Conservation (phyloP, 345 rosid genomes). For the Psidium guajava region DNA sequence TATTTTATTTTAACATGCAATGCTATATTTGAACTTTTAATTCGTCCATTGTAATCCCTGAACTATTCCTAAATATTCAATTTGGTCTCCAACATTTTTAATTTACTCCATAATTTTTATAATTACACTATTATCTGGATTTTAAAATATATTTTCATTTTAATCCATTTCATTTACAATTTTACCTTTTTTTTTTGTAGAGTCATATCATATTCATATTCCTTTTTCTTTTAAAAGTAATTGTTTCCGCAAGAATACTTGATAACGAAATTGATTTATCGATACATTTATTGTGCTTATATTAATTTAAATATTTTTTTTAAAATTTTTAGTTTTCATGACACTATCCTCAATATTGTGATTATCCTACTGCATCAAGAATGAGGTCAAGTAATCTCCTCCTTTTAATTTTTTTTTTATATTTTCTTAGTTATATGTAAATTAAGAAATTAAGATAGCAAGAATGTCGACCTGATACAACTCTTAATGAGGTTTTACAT, state of each 20-base stretch:
- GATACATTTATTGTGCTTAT: background rate
- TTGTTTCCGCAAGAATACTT: background rate
- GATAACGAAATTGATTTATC: background rate
- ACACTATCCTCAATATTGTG: background rate
- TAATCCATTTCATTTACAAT: background rate
- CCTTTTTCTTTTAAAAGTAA: background rate
- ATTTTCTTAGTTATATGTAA: background rate
- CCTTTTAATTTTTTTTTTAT: background rate
- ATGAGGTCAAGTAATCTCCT: background rate
- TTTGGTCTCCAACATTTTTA: background rate
- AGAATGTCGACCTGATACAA: background rate
- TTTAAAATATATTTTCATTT: background rate
- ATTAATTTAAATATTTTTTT: background rate
- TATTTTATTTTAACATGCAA: background rate
- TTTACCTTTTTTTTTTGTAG: background rate
- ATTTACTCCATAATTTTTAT: background rate
- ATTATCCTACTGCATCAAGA: background rate
- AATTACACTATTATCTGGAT: background rate
- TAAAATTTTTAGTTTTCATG: background rate
- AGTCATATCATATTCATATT: background rate
- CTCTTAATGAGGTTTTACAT: background rate
- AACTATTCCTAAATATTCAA: background rate
- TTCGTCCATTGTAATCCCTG: accelerated
- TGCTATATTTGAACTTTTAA: background rate
- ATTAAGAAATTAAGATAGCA: background rate